A percentile compares a stretch with the other conserved stretches of the same genome.
phyloP scores from a whole-genome alignment of 225 moss, liverwort and hornwort genomes.

The Antitrichia curtipendula region DNA sequence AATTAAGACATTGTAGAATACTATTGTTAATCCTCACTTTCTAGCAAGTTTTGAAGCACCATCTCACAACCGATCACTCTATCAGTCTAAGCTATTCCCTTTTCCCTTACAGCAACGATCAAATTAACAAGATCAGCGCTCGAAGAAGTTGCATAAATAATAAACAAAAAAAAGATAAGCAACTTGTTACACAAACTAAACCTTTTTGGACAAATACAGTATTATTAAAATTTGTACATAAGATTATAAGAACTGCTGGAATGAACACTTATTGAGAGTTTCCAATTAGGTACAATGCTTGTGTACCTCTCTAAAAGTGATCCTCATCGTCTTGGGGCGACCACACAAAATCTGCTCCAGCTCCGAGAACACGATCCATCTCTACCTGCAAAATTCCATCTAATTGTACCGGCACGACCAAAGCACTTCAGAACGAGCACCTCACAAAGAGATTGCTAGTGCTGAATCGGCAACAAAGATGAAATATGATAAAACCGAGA shows the following conservation, averaged over 20 bases:
- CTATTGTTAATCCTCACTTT: background rate
- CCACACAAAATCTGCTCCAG: constrained; percentile 31
- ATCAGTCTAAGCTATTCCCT: background rate
- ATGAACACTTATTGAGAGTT: background rate
- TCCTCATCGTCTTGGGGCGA: background rate
- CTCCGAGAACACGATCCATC: constrained; percentile 34
- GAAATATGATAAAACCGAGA: background rate
- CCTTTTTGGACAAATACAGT: background rate
- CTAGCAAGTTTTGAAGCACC: background rate
- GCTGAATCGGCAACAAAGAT: background rate
- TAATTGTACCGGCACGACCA: background rate
- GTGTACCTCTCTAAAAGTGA: background rate
- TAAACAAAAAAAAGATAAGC: background rate
- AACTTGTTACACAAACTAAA: background rate
- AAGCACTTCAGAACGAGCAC: background rate
- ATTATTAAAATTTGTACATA: no score
- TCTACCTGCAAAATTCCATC: constrained; percentile 29
- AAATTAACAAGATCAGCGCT: background rate
- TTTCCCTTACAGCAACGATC: background rate
- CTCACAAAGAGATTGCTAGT: background rate
- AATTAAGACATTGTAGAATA: background rate
- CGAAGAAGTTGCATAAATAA: background rate
- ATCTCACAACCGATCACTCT: background rate
- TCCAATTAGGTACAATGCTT: background rate
- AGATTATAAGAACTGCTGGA: background rate